These are phyloP conservation scores for Verticillium dahliae DNA, from an alignment of 2,329 filamentous ascomycete species.

Conservation along the genomic window DNA sequence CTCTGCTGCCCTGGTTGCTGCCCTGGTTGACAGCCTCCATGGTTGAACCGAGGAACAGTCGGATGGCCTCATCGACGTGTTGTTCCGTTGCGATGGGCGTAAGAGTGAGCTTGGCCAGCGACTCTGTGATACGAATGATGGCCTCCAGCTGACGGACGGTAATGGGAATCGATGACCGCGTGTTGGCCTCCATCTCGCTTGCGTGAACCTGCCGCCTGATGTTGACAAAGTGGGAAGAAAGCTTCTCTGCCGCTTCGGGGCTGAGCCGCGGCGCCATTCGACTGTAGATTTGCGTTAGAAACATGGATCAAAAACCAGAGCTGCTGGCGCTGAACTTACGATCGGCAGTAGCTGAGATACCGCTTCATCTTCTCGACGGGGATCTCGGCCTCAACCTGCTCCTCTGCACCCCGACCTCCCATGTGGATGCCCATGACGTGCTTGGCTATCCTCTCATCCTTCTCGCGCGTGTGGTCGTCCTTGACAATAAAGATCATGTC, in stretches of 20 bases:
- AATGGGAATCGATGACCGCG: constrained; percentile 90
- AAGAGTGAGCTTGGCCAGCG: constrained; percentile 84
- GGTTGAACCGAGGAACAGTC: constrained; percentile 89
- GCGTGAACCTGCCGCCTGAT: constrained; percentile 92
- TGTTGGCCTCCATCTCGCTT: constrained; percentile 82
- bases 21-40: constrained; percentile 97
- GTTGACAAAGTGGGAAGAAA: constrained; percentile 94
- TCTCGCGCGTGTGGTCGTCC: constrained; percentile 83
- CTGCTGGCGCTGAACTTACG: constrained; percentile 48
- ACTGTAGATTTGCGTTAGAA: constrained; percentile 37
- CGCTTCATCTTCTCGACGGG: constrained; percentile 95
- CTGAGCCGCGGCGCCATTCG: constrained; percentile 90
- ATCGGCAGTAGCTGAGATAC: constrained; percentile 95
- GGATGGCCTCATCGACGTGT: constrained; percentile 95
- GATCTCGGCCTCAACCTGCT: constrained; percentile 80
- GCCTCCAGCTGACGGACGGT: constrained; percentile 96
- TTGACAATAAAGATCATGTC: constrained; percentile 99
- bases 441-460: constrained; percentile 88
- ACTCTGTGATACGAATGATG: constrained; percentile 94
- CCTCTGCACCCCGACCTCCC: constrained; percentile 76
- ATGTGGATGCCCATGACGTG: constrained; percentile 98
- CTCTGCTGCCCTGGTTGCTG: constrained; percentile 73
- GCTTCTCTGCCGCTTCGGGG: constrained; percentile 85
- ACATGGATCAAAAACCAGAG: neutral
- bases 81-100: constrained; percentile 80